A percentile compares a stretch with the other conserved stretches of the same genome.
Evolutionary conservation across 495 filamentous ascomycete genomes (phyloP).

Genomic region (Aspergillus asperescens): DNA sequence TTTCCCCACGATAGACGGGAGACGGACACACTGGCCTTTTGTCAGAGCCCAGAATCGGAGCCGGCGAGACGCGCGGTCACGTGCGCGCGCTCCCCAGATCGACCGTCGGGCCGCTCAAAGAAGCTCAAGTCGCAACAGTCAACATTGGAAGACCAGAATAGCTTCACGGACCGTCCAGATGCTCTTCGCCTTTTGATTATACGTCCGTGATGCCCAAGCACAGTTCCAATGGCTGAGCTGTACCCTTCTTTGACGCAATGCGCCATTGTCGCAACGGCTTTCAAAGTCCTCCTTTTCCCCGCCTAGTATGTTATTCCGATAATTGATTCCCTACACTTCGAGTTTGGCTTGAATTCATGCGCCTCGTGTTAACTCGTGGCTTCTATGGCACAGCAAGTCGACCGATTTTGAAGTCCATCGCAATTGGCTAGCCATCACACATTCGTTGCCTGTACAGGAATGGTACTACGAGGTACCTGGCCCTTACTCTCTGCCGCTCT

Average conservation of each 20-base stretch:
- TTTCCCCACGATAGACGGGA: slow-evolving; percentile 1
- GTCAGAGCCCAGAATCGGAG: not conserved
- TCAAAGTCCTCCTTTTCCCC: slow-evolving; percentile 92
- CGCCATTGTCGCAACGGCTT: slow-evolving; percentile 77
- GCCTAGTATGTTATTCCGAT: slow-evolving; percentile 69
- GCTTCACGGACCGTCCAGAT: not conserved
- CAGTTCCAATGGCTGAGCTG: slow-evolving; percentile 63
- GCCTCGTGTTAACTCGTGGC: not conserved
- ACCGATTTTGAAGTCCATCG: slow-evolving; percentile 98
- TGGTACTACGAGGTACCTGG: slow-evolving; percentile 84
- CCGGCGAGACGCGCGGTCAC: slow-evolving; percentile 17
- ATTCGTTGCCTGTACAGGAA: slow-evolving; percentile 77
- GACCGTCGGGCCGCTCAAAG: not conserved
- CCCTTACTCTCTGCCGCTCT: not conserved
- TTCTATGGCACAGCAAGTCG: slow-evolving; percentile 65
- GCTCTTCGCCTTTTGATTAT: not conserved
- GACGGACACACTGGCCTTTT: slow-evolving; percentile 33
- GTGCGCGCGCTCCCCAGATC: slow-evolving; percentile 16
- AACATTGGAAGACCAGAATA: not conserved
- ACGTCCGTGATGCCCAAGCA: slow-evolving; percentile 22
- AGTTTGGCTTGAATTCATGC: not conserved
- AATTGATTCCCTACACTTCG: not conserved
- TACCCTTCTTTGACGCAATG: slow-evolving; percentile 84
- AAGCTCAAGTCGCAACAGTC: not conserved
- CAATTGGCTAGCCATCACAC: slow-evolving; percentile 94